Percentiles rank a stretch among this genome's conserved stretches.
These are phyloP conservation scores for Pyrenopolyporus hunteri DNA, from an alignment of 495 filamentous ascomycete species.

Conservation along the genomic window DNA sequence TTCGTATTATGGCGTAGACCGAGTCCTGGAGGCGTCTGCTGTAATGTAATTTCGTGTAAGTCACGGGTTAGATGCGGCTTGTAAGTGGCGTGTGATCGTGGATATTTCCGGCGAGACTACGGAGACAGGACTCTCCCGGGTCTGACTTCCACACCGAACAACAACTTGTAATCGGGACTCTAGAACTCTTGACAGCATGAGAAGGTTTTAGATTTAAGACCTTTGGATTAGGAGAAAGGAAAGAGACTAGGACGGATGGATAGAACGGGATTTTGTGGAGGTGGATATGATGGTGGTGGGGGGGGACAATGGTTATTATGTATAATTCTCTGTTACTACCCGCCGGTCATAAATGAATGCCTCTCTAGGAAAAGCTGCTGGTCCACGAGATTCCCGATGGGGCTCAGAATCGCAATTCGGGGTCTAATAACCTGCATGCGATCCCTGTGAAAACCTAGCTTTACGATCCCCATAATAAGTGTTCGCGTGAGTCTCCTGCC, in stretches of 20 bases:
- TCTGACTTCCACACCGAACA: slow-evolving; percentile 33
- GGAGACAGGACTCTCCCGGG: slow-evolving; percentile 26
- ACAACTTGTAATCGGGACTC: slow-evolving; percentile 27
- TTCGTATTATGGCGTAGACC: slow-evolving; percentile 11
- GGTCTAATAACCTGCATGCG: slow-evolving; percentile 38
- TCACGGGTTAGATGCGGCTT: slow-evolving; percentile 20
- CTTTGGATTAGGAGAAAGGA: slow-evolving; percentile 23
- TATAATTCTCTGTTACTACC: slow-evolving; percentile 22
- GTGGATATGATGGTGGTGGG: slow-evolving; percentile 33
- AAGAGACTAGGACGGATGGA: slow-evolving; percentile 23
- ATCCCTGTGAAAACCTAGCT: slow-evolving; percentile 41
- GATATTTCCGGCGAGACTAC: slow-evolving; percentile 29
- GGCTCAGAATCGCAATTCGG: slow-evolving; percentile 37
- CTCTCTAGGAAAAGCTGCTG: slow-evolving; percentile 38
- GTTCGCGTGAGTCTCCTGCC: slow-evolving; percentile 34
- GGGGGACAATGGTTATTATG: slow-evolving; percentile 34
- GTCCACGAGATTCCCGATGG: slow-evolving; percentile 40
- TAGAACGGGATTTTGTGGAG: slow-evolving; percentile 37
- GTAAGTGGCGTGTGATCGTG: slow-evolving; percentile 17
- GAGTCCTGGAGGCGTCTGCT: slow-evolving; percentile 2
- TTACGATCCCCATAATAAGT: slow-evolving; percentile 35
- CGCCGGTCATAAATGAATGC: slow-evolving; percentile 33
- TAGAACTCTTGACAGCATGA: slow-evolving; percentile 32
- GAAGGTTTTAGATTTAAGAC: slow-evolving; percentile 22
- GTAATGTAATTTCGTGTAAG: slow-evolving; percentile 24